A percentile compares a stretch with the other conserved stretches of the same genome.
Evolutionary conservation across 257 asterid species (phyloP).

Genomic region (Plantago ovata): DNA sequence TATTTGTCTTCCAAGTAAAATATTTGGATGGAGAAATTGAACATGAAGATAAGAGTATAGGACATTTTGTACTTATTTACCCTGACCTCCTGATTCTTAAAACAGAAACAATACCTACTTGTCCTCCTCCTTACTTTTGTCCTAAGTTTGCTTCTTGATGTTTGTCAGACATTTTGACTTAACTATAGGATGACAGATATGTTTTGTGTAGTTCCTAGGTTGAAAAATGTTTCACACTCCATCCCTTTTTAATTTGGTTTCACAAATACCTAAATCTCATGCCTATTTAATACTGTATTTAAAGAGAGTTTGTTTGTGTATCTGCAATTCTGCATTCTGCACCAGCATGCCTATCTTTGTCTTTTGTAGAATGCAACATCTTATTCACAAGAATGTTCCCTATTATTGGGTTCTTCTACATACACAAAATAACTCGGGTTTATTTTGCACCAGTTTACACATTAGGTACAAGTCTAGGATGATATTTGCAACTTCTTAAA

Average conservation of each 20-base stretch:
- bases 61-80: conserved; percentile 12
- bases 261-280: conserved; percentile 26
- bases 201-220: conserved; percentile 10
- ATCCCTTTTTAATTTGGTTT: conserved; percentile 17
- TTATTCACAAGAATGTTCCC: background rate
- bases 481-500: no score
- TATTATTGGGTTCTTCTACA: no score
- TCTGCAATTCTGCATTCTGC: no score
- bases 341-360: conserved; percentile 6
- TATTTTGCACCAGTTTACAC: no score
- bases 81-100: conserved; percentile 19
- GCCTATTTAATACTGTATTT: background rate
- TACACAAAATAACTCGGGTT: no score
- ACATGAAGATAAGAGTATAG: background rate
- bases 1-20: background rate
- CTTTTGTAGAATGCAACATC: background rate
- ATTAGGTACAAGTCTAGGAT: no score
- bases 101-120: conserved; percentile 21
- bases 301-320: background rate
- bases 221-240: conserved; percentile 24
- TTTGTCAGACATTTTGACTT: background rate
- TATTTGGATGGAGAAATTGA: background rate
- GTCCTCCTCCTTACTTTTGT: conserved; percentile 29
- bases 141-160: conserved; percentile 22
- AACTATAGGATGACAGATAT: conserved; percentile 17